Evolutionary conservation across 2,329 filamentous ascomycete species (phyloP).

Genomic region (Talaromyces sp.): DNA sequence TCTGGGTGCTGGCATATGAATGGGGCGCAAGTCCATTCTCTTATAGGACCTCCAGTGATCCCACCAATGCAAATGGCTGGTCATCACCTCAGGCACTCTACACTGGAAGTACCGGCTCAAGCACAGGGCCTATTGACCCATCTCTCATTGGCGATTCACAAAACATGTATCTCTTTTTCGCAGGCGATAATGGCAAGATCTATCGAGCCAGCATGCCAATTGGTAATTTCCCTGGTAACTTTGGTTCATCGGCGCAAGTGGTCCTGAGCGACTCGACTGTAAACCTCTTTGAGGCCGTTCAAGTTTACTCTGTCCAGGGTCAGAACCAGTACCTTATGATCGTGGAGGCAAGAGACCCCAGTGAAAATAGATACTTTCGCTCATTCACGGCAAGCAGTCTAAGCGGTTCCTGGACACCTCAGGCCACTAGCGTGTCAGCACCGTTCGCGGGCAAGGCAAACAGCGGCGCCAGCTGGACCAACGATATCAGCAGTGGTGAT

Average conservation of each 20-base stretch:
- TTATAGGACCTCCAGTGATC: slow-evolving; percentile 58
- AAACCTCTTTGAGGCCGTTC: slow-evolving; percentile 64
- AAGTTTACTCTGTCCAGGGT: slow-evolving; percentile 60
- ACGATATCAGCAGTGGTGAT: slow-evolving; percentile 66
- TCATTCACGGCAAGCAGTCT: slow-evolving; percentile 61
- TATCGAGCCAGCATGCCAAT: slow-evolving; percentile 64
- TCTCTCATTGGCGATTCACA: slow-evolving; percentile 59
- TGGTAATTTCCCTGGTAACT: slow-evolving; percentile 58
- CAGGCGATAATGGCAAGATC: slow-evolving; percentile 64
- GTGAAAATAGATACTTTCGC: slow-evolving; percentile 60
- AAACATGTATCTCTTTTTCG: slow-evolving; percentile 67
- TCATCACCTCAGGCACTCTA: slow-evolving; percentile 54
- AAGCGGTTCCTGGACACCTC: slow-evolving; percentile 55
- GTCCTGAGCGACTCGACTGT: slow-evolving; percentile 50
- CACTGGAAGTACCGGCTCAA: slow-evolving; percentile 43
- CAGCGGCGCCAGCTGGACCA: slow-evolving; percentile 62
- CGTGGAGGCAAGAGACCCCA: slow-evolving; percentile 55
- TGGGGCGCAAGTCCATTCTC: slow-evolving; percentile 60
- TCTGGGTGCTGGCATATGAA: slow-evolving; percentile 63
- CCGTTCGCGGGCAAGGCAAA: slow-evolving; percentile 66
- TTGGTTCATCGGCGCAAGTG: slow-evolving; percentile 51
- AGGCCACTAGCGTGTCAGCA: slow-evolving; percentile 53
- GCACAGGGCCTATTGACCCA: slow-evolving; percentile 56
- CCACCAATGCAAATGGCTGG: slow-evolving; percentile 58
- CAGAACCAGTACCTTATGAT: slow-evolving; percentile 62